Conservation (phyloP, 768 basidiomycete species). For the Suillus weaverae region DNA sequence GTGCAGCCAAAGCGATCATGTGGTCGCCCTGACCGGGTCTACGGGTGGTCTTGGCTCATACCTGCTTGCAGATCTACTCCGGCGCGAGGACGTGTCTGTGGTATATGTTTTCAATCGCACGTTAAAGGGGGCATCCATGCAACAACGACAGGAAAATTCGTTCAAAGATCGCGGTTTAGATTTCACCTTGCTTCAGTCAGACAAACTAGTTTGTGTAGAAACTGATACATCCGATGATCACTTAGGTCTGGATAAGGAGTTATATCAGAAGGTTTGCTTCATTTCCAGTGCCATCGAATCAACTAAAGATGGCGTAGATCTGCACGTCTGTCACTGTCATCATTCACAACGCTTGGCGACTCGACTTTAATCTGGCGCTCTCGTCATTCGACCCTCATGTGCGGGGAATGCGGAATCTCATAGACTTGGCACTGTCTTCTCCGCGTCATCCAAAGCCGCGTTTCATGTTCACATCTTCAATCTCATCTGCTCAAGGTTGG, state of each 20-base stretch:
- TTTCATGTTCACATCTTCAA: slow-evolving; percentile 43
- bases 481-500: slow-evolving; percentile 36
- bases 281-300: background rate
- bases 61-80: slow-evolving; percentile 32
- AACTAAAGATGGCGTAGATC: slow-evolving; percentile 23
- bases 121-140: slow-evolving; percentile 16
- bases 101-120: slow-evolving; percentile 37
- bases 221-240: slow-evolving; percentile 29
- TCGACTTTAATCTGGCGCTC: slow-evolving; percentile 43
- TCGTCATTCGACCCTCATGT: slow-evolving; percentile 45
- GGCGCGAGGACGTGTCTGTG: slow-evolving; percentile 20
- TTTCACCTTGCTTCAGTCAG: slow-evolving; percentile 22
- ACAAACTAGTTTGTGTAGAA: slow-evolving; percentile 37
- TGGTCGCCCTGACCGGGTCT: slow-evolving; percentile 40
- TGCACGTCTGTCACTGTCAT: slow-evolving; percentile 33
- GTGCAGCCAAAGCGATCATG: slow-evolving; percentile 9
- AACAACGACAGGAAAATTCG: slow-evolving; percentile 26
- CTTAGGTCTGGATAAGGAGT: slow-evolving; percentile 30
- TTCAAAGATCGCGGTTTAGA: slow-evolving; percentile 36
- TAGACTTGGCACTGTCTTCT: slow-evolving; percentile 32
- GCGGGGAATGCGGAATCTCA: slow-evolving; percentile 37
- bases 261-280: slow-evolving; percentile 19
- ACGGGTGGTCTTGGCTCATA: slow-evolving; percentile 44
- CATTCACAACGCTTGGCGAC: slow-evolving; percentile 46
- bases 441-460: slow-evolving; percentile 28